Conservation (phyloP, 129 eudicot species). For the Flaveria trinervia region DNA sequence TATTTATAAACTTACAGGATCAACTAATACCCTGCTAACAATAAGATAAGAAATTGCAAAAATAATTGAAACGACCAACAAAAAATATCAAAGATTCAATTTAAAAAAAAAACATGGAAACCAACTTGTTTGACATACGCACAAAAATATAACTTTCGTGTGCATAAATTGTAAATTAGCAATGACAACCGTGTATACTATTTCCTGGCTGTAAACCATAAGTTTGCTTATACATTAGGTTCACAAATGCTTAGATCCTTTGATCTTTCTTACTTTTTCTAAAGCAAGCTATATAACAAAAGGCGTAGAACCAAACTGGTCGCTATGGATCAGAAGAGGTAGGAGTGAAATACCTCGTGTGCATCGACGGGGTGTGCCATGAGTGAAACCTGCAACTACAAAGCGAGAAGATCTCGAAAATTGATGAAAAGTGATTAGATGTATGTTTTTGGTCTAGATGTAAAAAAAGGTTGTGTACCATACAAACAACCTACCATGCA, state of each 20-base stretch:
- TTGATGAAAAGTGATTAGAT: slow-evolving; percentile 17
- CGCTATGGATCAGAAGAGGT: neutral
- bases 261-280: neutral
- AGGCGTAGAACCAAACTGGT: neutral
- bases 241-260: neutral
- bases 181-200: neutral
- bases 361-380: slow-evolving; percentile 33
- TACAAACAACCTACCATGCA: slow-evolving; percentile 11
- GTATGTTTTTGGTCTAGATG: neutral
- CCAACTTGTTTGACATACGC: neutral
- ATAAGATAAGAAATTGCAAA: too few species aligned
- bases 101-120: neutral
- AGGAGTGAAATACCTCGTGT: slow-evolving; percentile 19
- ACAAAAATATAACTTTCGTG: neutral
- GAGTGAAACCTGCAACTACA: slow-evolving; percentile 29
- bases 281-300: neutral
- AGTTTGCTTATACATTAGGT: neutral
- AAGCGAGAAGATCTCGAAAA: slow-evolving; percentile 25
- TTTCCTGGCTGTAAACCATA: neutral
- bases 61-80: neutral
- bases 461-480: neutral
- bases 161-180: neutral
- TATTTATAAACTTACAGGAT: neutral
- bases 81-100: neutral
- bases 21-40: too few species aligned